These are phyloP conservation scores for Leccinum broughii DNA, from an alignment of 768 basidiomycete species.

Conservation along the genomic window DNA sequence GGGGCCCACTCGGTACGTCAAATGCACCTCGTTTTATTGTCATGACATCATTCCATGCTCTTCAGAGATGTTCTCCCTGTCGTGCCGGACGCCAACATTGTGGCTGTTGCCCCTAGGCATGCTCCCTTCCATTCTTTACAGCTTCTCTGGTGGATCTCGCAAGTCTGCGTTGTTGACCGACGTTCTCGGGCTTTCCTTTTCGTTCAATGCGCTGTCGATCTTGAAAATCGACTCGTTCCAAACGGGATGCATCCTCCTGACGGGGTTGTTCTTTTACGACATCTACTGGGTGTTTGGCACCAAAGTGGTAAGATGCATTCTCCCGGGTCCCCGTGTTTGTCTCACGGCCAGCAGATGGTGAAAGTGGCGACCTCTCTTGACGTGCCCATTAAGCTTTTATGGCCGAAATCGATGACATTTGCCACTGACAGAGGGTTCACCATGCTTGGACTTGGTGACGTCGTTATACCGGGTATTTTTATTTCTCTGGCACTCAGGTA, in stretches of 20 bases:
- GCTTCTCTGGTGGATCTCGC: slow-evolving; percentile 41
- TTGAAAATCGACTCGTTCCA: slow-evolving; percentile 87
- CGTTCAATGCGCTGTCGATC: slow-evolving; percentile 74
- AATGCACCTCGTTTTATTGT: slow-evolving; percentile 5
- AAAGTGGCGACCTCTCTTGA: slow-evolving; percentile 89
- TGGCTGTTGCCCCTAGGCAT: slow-evolving; percentile 58
- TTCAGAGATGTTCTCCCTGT: slow-evolving; percentile 40
- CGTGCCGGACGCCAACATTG: slow-evolving; percentile 59
- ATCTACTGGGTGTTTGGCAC: slow-evolving; percentile 95
- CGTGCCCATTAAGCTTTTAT: slow-evolving; percentile 90
- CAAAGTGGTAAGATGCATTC: slow-evolving; percentile 61
- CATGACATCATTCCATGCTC: slow-evolving; percentile 11
- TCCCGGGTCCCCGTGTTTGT: background rate
- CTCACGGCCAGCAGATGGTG: slow-evolving; percentile 66
- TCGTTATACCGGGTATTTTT: slow-evolving; percentile 69
- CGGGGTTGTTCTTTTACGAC: slow-evolving; percentile 89
- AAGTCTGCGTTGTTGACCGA: slow-evolving; percentile 78
- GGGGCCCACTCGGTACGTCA: slow-evolving; percentile 45
- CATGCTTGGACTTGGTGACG: slow-evolving; percentile 92
- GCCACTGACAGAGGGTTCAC: slow-evolving; percentile 62
- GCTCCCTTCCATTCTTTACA: slow-evolving; percentile 66
- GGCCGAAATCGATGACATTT: slow-evolving; percentile 67
- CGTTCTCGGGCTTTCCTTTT: slow-evolving; percentile 73
- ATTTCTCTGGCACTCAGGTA: slow-evolving; percentile 85
- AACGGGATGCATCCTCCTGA: slow-evolving; percentile 81